These are phyloP conservation scores for Kwoniella mangroviensis DNA, from an alignment of 768 basidiomycete species.

Conservation along the genomic window DNA sequence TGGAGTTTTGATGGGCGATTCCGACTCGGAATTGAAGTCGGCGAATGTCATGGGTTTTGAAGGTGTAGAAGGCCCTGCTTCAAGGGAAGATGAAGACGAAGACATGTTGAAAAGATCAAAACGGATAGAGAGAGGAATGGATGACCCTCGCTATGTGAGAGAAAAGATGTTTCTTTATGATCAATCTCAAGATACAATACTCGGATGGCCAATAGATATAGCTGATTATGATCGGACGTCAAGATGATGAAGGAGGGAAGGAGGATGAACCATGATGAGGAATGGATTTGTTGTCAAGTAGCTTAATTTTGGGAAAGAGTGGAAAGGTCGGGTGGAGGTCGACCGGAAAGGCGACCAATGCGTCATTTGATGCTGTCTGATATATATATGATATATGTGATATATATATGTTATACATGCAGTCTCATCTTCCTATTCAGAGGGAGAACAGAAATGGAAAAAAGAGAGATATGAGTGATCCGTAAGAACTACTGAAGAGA, in stretches of 20 bases:
- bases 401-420: constrained; percentile 8
- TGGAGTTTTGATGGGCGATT: background rate
- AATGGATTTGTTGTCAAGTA: background rate
- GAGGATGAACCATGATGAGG: background rate
- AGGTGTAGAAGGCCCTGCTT: constrained; percentile 2
- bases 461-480: background rate
- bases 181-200: background rate
- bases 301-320: constrained; percentile 3
- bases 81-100: background rate
- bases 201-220: too few species aligned
- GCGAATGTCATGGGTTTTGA: constrained; percentile 6
- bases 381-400: background rate
- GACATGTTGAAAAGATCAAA: too few species aligned
- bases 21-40: background rate
- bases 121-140: too few species aligned
- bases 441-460: background rate
- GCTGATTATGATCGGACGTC: too few species aligned
- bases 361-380: too few species aligned
- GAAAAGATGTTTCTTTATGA: background rate
- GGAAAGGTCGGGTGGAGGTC: constrained; percentile 27
- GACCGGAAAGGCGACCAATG: background rate
- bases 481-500: background rate
- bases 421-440: background rate
- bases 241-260: constrained; percentile 10
- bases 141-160: too few species aligned